These are phyloP conservation scores for Verruconis gallopava DNA, from an alignment of 2,329 filamentous ascomycete species.

Conservation along the genomic window DNA sequence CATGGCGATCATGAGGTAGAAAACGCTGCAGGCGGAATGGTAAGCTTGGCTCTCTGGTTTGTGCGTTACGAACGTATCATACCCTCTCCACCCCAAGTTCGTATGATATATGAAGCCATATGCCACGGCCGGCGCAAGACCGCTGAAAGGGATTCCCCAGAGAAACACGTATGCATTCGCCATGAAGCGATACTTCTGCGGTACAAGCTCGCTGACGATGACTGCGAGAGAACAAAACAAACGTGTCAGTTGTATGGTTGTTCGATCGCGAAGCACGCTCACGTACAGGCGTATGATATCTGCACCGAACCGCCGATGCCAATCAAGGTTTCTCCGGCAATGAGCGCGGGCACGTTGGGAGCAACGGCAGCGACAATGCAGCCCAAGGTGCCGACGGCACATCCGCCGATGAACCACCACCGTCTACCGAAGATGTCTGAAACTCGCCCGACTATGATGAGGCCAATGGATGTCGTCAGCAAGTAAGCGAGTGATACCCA, in stretches of 20 bases:
- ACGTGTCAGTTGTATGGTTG: background rate
- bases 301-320: conserved; percentile 14
- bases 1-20: conserved; percentile 11
- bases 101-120: conserved; percentile 9
- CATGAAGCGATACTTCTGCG: conserved; percentile 14
- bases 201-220: conserved; percentile 14
- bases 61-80: background rate
- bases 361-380: conserved; percentile 14
- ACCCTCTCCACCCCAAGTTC: conserved; percentile 12
- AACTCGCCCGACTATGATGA: conserved; percentile 17
- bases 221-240: too few species aligned
- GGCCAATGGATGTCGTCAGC: conserved; percentile 14
- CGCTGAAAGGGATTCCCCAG: conserved; percentile 13
- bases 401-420: conserved; percentile 15
- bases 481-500: conserved; percentile 15
- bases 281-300: conserved; percentile 15
- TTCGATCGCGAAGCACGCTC: too few species aligned
- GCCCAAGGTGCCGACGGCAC: conserved; percentile 12
- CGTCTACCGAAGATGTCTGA: conserved; percentile 17
- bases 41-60: background rate
- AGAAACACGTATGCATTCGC: conserved; percentile 14
- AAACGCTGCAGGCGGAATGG: conserved; percentile 2
- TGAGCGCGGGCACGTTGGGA: conserved; percentile 12
- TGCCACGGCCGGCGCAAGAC: conserved; percentile 8
- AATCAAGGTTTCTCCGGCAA: conserved; percentile 15